Base-by-base conservation (phyloP, 2,329 filamentous ascomycete genomes). In the Parastagonospora nodorum region DNA sequence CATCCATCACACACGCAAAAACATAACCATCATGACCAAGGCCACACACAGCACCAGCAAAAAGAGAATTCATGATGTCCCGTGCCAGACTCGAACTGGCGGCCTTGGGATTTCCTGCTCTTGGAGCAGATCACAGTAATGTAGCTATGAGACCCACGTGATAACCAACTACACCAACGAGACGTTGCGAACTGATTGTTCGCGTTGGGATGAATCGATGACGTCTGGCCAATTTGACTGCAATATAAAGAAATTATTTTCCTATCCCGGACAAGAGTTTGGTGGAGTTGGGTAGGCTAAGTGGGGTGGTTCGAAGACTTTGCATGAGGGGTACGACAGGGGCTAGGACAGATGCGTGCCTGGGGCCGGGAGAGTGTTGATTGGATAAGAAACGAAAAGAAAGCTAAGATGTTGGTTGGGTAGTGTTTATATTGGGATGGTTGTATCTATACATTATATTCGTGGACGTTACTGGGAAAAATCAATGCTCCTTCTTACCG, bases 91-190 rank as follows among this genome's bases (percentile, higher is more conserved):
- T 69, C 66, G 66, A 69, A 69, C 67, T 69, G 66, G 67, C 60
- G 67, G 58, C 66, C 67, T 69, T 69, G 59, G 67, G 67, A 69
- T 69, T 45, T 62, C 64, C 19, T 56, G 42, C 51, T 45, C 45
- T 46, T 28, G 12, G 55, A 66, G 49, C 47, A 69, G 63, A 24
- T 70, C 67, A 70, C 63, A 39, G 30, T 32, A 67, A 19, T 50
- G 51, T 42, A 42, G 47, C 53, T 69, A 68, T 70, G 67, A 70
- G 67, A 70, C 67, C 67, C 59, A 70, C 67, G 66, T 70, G 65
- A 69, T 68, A 68, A 69, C 66, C 67, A 57, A 68, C 67, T 70
- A 70, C 66, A 70, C 67, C 64, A 68, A 70, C 58, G 67, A 68
- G 61, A 64, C 64, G 36, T 28, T 45, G 29, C 48, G 33, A 53